A percentile compares a stretch with the other conserved stretches of the same genome.
Conservation (phyloP, 2,329 filamentous ascomycete genomes). For the Verticillium longisporum region DNA sequence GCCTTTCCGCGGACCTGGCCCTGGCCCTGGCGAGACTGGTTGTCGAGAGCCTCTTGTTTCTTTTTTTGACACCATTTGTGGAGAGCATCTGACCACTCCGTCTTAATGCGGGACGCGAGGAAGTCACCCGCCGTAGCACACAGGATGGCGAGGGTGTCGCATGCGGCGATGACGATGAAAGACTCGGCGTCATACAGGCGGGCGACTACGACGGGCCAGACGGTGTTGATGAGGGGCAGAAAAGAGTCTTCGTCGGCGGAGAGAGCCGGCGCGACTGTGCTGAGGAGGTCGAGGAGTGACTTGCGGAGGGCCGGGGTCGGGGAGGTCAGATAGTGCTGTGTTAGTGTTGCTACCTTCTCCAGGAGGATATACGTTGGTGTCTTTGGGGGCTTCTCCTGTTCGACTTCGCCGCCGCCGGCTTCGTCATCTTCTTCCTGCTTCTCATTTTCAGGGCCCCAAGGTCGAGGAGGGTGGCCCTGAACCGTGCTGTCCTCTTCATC, state of each 20-base stretch:
- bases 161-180: constrained; percentile 63
- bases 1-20: not conserved
- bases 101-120: constrained; percentile 66
- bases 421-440: constrained; percentile 15
- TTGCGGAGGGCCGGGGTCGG: constrained; percentile 72
- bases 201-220: constrained; percentile 79
- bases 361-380: constrained; percentile 78
- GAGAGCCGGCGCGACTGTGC: constrained; percentile 65
- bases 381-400: constrained; percentile 52
- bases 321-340: constrained; percentile 86
- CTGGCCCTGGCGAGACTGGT: constrained; percentile 1
- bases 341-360: constrained; percentile 72
- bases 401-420: constrained; percentile 1
- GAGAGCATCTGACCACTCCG: constrained; percentile 59
- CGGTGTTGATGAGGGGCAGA: constrained; percentile 78
- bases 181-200: constrained; percentile 60
- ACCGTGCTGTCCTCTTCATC: constrained; percentile 27
- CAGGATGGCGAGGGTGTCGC: constrained; percentile 60
- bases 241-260: constrained; percentile 74
- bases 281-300: constrained; percentile 70
- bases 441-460: constrained; percentile 19
- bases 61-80: constrained; percentile 38
- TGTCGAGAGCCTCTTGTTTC: constrained; percentile 27
- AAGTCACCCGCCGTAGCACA: constrained; percentile 75
- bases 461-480: constrained; percentile 23